Conservation (phyloP, 768 basidiomycete genomes). For the Collybiopsis confluens region DNA sequence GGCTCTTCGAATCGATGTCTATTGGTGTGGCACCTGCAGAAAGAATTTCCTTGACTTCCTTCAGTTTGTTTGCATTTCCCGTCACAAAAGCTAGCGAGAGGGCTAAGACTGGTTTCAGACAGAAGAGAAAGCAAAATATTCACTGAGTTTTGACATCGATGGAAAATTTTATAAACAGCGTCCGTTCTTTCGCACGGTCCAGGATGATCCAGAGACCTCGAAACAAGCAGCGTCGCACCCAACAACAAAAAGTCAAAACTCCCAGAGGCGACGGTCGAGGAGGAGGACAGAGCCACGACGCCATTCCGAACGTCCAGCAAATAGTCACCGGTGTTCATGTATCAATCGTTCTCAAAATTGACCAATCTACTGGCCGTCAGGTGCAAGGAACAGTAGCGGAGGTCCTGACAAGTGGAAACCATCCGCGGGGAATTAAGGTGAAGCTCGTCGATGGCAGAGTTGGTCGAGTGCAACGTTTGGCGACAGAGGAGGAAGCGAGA, state of each 20-base stretch:
- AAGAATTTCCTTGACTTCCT: slow-evolving; percentile 84
- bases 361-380: neutral
- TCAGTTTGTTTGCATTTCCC: slow-evolving; percentile 89
- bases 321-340: slow-evolving; percentile 1
- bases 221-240: neutral
- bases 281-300: neutral
- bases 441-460: neutral
- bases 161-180: too few relatives aligned
- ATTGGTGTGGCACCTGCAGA: slow-evolving; percentile 59
- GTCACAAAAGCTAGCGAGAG: slow-evolving; percentile 82
- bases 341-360: slow-evolving; percentile 3
- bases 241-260: neutral
- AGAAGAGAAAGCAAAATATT: too few relatives aligned
- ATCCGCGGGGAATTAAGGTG: slow-evolving; percentile 1
- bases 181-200: too few relatives aligned
- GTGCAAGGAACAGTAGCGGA: slow-evolving; percentile 4
- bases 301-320: neutral
- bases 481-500: neutral
- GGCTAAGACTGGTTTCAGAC: neutral
- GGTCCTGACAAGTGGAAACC: slow-evolving; percentile 1
- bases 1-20: slow-evolving; percentile 68
- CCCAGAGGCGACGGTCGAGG: neutral
- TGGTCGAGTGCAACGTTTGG: slow-evolving; percentile 1
- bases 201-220: neutral
- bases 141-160: too few relatives aligned